Conservation (phyloP, 805 yeast genomes). For the Nakazawaea ishiwadae region DNA sequence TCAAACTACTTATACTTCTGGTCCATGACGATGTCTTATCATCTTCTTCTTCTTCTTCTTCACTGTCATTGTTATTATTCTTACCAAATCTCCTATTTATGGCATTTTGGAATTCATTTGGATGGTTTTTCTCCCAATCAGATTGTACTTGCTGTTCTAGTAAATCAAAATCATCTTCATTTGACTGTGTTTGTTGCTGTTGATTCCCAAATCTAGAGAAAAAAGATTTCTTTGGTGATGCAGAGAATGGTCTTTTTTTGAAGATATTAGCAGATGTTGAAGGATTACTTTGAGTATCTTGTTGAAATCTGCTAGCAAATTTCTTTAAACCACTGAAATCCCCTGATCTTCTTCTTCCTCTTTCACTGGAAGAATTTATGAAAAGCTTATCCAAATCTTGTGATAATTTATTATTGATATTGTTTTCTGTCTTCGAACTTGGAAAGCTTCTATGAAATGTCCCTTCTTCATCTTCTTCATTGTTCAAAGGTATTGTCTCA, state of each 20-base stretch:
- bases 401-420: not conserved
- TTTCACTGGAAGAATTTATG: not conserved
- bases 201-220: slow-evolving; percentile 8
- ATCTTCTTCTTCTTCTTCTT: slow-evolving; percentile 5
- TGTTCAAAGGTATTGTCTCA: slow-evolving; percentile 10
- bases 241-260: slow-evolving; percentile 4
- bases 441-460: not conserved
- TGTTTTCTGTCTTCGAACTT: not conserved
- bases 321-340: slow-evolving; percentile 9
- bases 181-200: slow-evolving; percentile 13
- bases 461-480: not conserved
- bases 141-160: slow-evolving; percentile 29
- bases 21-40: slow-evolving; percentile 14
- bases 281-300: not conserved
- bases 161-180: slow-evolving; percentile 24
- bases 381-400: not conserved
- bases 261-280: not conserved
- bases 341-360: slow-evolving; percentile 2
- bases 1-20: slow-evolving; percentile 14
- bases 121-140: slow-evolving; percentile 21
- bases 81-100: slow-evolving; percentile 8
- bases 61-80: not conserved
- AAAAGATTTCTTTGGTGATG: slow-evolving; percentile 11
- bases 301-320: slow-evolving; percentile 7
- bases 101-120: slow-evolving; percentile 11